phyloP scores from a whole-genome alignment of 495 filamentous ascomycete genomes.

The Penicillium herquei region DNA sequence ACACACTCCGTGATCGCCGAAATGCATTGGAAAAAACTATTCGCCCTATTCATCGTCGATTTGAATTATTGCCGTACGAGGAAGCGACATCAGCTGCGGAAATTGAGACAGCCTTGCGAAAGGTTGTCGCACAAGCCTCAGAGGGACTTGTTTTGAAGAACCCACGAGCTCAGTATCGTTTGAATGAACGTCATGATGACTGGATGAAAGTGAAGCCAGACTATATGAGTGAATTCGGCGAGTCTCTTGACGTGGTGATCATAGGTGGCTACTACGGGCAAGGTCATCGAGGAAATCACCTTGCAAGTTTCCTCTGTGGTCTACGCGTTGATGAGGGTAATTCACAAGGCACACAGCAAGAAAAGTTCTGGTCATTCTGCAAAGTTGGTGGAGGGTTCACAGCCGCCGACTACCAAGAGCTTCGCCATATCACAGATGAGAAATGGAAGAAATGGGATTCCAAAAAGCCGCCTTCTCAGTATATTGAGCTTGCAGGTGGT shows the following conservation, averaged over 20 bases:
- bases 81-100: conserved; percentile 64
- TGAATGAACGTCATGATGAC: conserved; percentile 91
- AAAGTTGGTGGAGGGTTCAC: conserved; percentile 94
- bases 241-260: conserved; percentile 84
- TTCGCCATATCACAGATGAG: conserved; percentile 80
- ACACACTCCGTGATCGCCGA: conserved; percentile 78
- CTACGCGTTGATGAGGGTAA: conserved; percentile 68
- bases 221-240: conserved; percentile 96
- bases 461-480: conserved; percentile 73
- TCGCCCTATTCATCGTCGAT: conserved; percentile 61
- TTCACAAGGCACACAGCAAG: conserved; percentile 54
- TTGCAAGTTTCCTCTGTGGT: conserved; percentile 87
- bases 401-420: conserved; percentile 76
- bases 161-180: conserved; percentile 76
- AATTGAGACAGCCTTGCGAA: conserved; percentile 74
- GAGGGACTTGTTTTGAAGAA: conserved; percentile 96
- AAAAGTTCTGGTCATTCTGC: conserved; percentile 88
- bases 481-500: conserved; percentile 79
- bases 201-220: conserved; percentile 99
- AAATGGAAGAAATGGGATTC: conserved; percentile 89
- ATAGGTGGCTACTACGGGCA: conserved; percentile 93
- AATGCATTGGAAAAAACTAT: conserved; percentile 70
- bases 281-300: conserved; percentile 74
- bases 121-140: conserved; percentile 81
- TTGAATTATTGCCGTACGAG: conserved; percentile 79